Percentiles rank a stretch among this genome's conserved stretches.
These are phyloP conservation scores for Wickerhamomyces kurtzmanii DNA, from an alignment of 805 yeast genomes.

Conservation along the genomic window DNA sequence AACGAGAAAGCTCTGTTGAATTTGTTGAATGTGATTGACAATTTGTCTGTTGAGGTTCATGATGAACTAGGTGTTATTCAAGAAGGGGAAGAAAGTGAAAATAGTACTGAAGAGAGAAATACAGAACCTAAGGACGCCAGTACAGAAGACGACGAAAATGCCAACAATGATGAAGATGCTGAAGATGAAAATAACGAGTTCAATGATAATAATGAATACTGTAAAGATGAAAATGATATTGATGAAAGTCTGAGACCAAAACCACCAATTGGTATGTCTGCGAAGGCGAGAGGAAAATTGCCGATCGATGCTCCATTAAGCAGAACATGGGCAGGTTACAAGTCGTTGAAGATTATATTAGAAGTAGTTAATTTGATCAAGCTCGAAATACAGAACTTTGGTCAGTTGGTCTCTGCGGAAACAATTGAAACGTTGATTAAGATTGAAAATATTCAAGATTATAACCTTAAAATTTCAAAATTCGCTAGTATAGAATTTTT, in stretches of 20 bases:
- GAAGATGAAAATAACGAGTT: conserved; percentile 1
- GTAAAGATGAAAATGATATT: conserved; percentile 14
- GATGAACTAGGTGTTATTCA: conserved; percentile 1
- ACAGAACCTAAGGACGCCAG: conserved; percentile 9
- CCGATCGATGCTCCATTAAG: conserved; percentile 39
- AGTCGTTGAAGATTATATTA: conserved; percentile 30
- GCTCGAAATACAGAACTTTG: conserved; percentile 23
- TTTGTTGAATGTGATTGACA: conserved; percentile 5
- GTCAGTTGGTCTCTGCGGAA: conserved; percentile 12
- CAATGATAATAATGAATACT: conserved; percentile 3
- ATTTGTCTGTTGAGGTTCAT: conserved; percentile 3
- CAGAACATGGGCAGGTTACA: conserved; percentile 44
- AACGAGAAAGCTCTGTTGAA: conserved; percentile 20
- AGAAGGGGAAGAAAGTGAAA: conserved; percentile 2
- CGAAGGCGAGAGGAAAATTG: conserved; percentile 41
- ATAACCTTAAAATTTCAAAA: conserved; percentile 13
- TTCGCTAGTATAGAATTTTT: conserved; percentile 28
- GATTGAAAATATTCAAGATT: conserved; percentile 27
- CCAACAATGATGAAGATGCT: conserved; percentile 3
- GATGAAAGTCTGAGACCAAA: conserved; percentile 35
- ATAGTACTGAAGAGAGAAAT: conserved; percentile 12
- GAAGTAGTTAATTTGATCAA: conserved; percentile 20
- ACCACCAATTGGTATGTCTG: conserved; percentile 53
- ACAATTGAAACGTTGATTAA: conserved; percentile 24
- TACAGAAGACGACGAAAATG: conserved; percentile 1